A percentile compares a stretch with the other conserved stretches of the same genome.
These are phyloP conservation scores for Fremontodendron californicum DNA, from an alignment of 345 rosid species.

Conservation along the genomic window DNA sequence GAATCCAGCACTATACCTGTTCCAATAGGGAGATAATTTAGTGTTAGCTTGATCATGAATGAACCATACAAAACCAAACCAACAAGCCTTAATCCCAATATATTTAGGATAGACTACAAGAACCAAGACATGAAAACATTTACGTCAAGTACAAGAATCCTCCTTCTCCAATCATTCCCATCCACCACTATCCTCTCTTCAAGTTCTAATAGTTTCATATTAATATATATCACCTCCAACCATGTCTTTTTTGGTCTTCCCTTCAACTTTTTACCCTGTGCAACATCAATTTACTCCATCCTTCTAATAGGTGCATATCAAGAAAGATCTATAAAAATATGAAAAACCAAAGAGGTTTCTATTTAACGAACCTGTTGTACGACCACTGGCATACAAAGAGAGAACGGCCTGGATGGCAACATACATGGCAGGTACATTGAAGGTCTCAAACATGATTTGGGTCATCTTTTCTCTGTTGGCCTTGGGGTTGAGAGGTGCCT, in stretches of 20 bases:
- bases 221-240: too few species aligned
- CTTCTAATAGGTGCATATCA: not conserved
- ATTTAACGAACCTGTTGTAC: conserved; percentile 21
- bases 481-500: conserved; percentile 38
- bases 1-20: conserved; percentile 21
- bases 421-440: conserved; percentile 93
- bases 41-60: not conserved
- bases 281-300: too few species aligned
- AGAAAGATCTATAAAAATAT: not conserved
- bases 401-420: conserved; percentile 90
- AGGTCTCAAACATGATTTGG: conserved; percentile 93
- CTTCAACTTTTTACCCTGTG: too few species aligned
- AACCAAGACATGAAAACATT: too few species aligned
- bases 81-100: too few species aligned
- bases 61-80: too few species aligned
- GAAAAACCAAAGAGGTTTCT: not conserved
- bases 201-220: too few species aligned
- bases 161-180: too few species aligned
- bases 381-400: conserved; percentile 24
- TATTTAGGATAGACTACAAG: too few species aligned
- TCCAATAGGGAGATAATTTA: not conserved
- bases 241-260: too few species aligned
- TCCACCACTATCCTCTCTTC: too few species aligned
- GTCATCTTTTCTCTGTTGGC: conserved; percentile 52
- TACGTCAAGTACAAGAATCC: too few species aligned